Conservation (phyloP, 352 stramenopile species). For the Pythium aphanidermatum region DNA sequence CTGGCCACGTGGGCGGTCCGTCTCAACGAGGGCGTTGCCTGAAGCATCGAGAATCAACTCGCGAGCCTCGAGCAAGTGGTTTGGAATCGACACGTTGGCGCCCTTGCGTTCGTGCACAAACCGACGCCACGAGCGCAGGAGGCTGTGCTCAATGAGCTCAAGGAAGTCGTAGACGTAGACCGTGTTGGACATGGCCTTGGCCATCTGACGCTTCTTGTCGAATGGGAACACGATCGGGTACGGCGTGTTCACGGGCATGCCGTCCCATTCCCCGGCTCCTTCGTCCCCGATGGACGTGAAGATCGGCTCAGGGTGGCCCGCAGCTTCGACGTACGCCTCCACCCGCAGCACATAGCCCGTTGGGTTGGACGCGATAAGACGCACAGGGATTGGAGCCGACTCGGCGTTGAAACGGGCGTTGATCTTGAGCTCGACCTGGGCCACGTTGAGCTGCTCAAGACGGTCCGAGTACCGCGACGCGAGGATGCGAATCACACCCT, state of each 20-base stretch:
- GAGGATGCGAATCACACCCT: slow-evolving; percentile 93
- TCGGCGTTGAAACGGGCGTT: slow-evolving; percentile 90
- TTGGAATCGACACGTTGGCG: slow-evolving; percentile 70
- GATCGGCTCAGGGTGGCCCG: slow-evolving; percentile 71
- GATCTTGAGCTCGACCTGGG: slow-evolving; percentile 97
- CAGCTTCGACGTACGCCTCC: slow-evolving; percentile 98
- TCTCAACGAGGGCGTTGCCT: slow-evolving; percentile 51
- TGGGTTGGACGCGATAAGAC: slow-evolving; percentile 95
- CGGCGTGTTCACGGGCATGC: slow-evolving; percentile 91
- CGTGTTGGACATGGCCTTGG: slow-evolving; percentile 94
- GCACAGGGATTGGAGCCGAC: slow-evolving; percentile 93
- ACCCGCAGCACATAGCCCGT: slow-evolving; percentile 99
- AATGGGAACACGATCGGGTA: slow-evolving; percentile 97
- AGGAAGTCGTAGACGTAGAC: slow-evolving; percentile 99
- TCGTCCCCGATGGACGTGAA: slow-evolving; percentile 90
- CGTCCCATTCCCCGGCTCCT: slow-evolving; percentile 91
- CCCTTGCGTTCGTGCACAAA: slow-evolving; percentile 79
- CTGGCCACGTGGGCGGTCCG: slow-evolving; percentile 82
- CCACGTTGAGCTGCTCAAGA: slow-evolving; percentile 90
- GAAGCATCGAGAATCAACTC: slow-evolving; percentile 92
- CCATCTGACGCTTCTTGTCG: slow-evolving; percentile 90
- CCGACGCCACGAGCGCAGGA: slow-evolving; percentile 92
- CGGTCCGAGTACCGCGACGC: slow-evolving; percentile 85
- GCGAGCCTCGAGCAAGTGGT: slow-evolving; percentile 90
- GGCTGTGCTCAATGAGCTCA: slow-evolving; percentile 96